These are phyloP conservation scores for Cucumis hystrix DNA, from an alignment of 306 rosid species.

Conservation along the genomic window DNA sequence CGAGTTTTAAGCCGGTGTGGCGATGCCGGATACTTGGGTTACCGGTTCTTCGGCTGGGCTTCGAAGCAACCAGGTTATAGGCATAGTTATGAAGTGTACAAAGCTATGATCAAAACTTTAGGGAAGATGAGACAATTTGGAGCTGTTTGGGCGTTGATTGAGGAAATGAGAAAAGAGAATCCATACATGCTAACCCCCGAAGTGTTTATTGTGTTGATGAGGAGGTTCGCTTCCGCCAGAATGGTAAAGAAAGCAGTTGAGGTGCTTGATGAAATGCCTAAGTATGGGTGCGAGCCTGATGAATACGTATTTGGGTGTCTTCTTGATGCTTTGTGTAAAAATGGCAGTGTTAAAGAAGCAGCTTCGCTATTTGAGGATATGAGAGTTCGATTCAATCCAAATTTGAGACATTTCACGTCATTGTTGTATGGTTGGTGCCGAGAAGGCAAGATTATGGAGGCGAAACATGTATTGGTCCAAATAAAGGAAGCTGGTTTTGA, in stretches of 20 bases:
- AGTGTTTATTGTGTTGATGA: constrained; percentile 60
- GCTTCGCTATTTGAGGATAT: constrained; percentile 70
- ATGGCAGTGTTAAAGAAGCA: constrained; percentile 63
- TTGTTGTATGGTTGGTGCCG: constrained; percentile 89
- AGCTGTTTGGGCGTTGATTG: constrained; percentile 68
- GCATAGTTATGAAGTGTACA: constrained; percentile 50
- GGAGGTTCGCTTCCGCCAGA: constrained; percentile 70
- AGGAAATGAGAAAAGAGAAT: constrained; percentile 69
- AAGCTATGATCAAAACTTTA: constrained; percentile 56
- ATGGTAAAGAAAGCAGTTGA: constrained; percentile 72
- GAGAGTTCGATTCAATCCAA: constrained; percentile 40
- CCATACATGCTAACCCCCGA: constrained; percentile 45
- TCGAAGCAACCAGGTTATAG: constrained; percentile 50
- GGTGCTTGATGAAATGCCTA: constrained; percentile 82
- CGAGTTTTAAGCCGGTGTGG: constrained; percentile 63
- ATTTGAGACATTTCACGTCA: constrained; percentile 57
- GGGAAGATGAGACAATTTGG: constrained; percentile 82
- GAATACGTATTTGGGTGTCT: constrained; percentile 74
- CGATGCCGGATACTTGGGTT: constrained; percentile 75
- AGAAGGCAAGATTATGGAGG: constrained; percentile 75
- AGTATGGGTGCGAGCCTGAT: constrained; percentile 68
- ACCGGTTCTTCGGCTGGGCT: constrained; percentile 63
- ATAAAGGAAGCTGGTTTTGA: constrained; percentile 63
- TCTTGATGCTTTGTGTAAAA: constrained; percentile 81
- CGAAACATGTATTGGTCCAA: constrained; percentile 54